Percentiles rank a stretch among this genome's conserved stretches.
Evolutionary conservation across 257 asterid genomes (phyloP).

Genomic region (Nemophila menziesii): DNA sequence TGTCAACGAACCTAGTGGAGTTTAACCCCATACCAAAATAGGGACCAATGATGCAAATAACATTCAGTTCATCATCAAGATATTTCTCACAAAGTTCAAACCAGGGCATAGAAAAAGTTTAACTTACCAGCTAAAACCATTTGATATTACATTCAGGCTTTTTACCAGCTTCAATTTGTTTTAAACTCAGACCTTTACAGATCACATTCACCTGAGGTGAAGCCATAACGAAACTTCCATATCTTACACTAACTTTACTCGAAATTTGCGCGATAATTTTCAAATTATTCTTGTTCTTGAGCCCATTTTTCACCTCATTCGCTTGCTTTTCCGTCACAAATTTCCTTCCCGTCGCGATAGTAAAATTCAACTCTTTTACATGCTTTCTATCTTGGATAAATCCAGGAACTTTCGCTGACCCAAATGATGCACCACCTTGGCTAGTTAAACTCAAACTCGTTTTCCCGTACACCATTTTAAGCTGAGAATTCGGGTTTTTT

Average conservation of each 20-base stretch:
- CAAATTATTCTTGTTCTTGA: conserved; percentile 9
- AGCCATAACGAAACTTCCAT: conserved; percentile 5
- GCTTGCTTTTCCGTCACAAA: neutral
- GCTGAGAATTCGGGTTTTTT: conserved; percentile 25
- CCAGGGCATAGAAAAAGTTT: neutral
- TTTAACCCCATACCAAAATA: too few relatives aligned
- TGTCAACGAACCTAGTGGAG: too few relatives aligned
- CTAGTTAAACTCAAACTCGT: conserved; percentile 13
- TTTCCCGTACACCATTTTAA: conserved; percentile 23
- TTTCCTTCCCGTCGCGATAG: neutral
- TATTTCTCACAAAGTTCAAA: too few relatives aligned
- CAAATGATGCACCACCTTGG: conserved; percentile 1
- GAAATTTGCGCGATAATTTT: neutral
- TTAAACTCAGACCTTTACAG: conserved; percentile 11
- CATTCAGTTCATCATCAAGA: too few relatives aligned
- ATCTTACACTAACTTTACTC: conserved; percentile 10
- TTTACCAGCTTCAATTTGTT: conserved; percentile 8
- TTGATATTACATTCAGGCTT: conserved; percentile 9
- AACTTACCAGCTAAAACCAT: conserved; percentile 5
- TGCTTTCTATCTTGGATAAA: conserved; percentile 7
- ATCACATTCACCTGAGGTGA: conserved; percentile 4
- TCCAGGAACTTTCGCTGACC: conserved; percentile 1
- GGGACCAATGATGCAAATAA: too few relatives aligned
- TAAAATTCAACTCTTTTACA: conserved; percentile 8
- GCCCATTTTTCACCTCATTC: neutral